Base-by-base conservation (phyloP, 2,329 filamentous ascomycete genomes). In the Epichloe glyceriae region DNA sequence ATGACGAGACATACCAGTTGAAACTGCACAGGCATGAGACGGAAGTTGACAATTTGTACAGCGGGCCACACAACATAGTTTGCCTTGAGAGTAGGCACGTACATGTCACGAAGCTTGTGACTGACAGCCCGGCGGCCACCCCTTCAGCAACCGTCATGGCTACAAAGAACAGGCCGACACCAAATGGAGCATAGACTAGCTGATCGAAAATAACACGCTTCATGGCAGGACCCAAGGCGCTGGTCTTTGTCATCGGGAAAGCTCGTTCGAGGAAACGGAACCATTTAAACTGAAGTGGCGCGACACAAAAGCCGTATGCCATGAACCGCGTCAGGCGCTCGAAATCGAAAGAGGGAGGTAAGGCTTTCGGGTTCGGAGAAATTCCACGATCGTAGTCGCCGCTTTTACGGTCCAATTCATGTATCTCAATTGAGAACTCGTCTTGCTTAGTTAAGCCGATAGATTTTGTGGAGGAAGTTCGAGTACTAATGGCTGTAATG, bases 61-160 rank as follows among this genome's bases (percentile, higher is more conserved):
- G 86, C 81, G 22, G 93, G 93, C 93, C 93, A 98, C 22, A 98
- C 79, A 60, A 95, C 74, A 61, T 85, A 98, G 70, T 98, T 98
- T 59, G 91, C 90, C 74, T 96, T 95, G 58, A 98, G 74, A 8
- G 93, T 91, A 14, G 91, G 89, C 52, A 96, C 68, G 65, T 95
- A 98, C 70, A 97, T 90, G 64, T 96, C 91, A 62, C 86, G 79
- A 60, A 98, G 83, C 74, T 98, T 98, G 64, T 83, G 78, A 54
- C 76, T 71, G 47, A 98, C 76, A 7, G 87, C 90, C 53, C 86
- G 78, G 60, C 79, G 81, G 34, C 89, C 88, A 52, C 93, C 93
- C 93, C 93, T 70, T 98, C 93, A 12, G 91, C 87, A 15, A 97
- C 69, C 0, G 93, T 97, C 91, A 98, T 97, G 69, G 85, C 91